Evolutionary conservation across 306 rosid species (phyloP).

Genomic region (Pterocarpus macrocarpus): DNA sequence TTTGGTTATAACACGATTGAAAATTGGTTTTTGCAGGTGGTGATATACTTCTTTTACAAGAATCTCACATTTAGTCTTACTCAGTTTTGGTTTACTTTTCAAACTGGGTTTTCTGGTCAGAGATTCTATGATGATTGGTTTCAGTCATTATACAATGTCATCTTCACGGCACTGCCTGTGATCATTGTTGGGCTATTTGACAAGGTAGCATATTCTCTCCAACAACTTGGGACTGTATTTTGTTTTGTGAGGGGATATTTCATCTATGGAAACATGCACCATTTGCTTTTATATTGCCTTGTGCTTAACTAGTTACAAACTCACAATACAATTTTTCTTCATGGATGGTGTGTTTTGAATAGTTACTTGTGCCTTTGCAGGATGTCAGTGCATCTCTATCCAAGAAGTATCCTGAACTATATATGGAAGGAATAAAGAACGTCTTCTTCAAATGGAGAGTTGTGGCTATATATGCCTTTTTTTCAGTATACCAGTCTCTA

Average conservation of each 20-base stretch:
- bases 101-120: conserved; percentile 98
- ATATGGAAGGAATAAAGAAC: conserved; percentile 86
- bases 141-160: conserved; percentile 91
- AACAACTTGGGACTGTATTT: conserved; percentile 17
- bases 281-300: conserved; percentile 25
- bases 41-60: conserved; percentile 93
- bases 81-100: conserved; percentile 98
- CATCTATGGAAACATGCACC: not conserved
- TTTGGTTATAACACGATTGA: conserved; percentile 29
- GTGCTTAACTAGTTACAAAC: conserved; percentile 26
- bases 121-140: conserved; percentile 98
- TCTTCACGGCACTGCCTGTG: conserved; percentile 95
- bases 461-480: conserved; percentile 89
- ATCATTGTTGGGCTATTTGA: conserved; percentile 93
- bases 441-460: conserved; percentile 92
- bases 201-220: conserved; percentile 67
- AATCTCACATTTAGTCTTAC: conserved; percentile 96
- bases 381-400: conserved; percentile 95
- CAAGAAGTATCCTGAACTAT: conserved; percentile 93
- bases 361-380: conserved; percentile 58
- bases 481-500: conserved; percentile 88
- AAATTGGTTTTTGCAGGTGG: conserved; percentile 72
- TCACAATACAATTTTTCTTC: conserved; percentile 37
- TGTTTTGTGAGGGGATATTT: conserved; percentile 9
- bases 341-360: conserved; percentile 41